phyloP scores from a whole-genome alignment of 2,329 filamentous ascomycete species.

The Aspergillus novoparasiticus region DNA sequence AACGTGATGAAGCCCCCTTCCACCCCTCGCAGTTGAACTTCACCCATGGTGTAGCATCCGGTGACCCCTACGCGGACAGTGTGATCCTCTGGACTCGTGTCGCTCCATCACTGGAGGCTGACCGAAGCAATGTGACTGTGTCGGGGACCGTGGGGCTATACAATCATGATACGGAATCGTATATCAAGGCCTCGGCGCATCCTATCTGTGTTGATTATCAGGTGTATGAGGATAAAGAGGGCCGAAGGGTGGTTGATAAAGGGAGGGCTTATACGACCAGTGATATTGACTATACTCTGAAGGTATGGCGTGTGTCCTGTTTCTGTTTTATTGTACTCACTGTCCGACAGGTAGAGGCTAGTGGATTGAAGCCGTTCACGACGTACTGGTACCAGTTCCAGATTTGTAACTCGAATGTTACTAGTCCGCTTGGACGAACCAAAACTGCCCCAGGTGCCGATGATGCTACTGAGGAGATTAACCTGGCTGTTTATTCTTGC shows the following conservation, averaged over 20 bases:
- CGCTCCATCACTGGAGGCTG: conserved; percentile 45
- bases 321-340: neutral
- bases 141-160: conserved; percentile 59
- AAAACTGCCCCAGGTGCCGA: conserved; percentile 66
- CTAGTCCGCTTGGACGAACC: conserved; percentile 66
- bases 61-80: conserved; percentile 46
- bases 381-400: conserved; percentile 69
- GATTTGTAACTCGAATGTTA: conserved; percentile 65
- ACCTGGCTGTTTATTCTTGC: conserved; percentile 71
- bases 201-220: conserved; percentile 65
- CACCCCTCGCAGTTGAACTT: conserved; percentile 58
- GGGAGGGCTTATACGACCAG: conserved; percentile 70
- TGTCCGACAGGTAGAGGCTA: conserved; percentile 56
- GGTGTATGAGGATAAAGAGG: conserved; percentile 45
- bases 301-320: conserved; percentile 47
- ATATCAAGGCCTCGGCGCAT: conserved; percentile 57
- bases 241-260: conserved; percentile 49
- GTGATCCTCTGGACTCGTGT: conserved; percentile 50
- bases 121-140: conserved; percentile 57
- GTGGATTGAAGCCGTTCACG: conserved; percentile 63
- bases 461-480: conserved; percentile 59
- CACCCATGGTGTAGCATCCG: conserved; percentile 63
- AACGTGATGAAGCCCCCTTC: conserved; percentile 53
- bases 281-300: conserved; percentile 75
- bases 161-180: conserved; percentile 55